These are phyloP conservation scores for Scedosporium boydii DNA, from an alignment of 2,329 filamentous ascomycete species.

Conservation along the genomic window DNA sequence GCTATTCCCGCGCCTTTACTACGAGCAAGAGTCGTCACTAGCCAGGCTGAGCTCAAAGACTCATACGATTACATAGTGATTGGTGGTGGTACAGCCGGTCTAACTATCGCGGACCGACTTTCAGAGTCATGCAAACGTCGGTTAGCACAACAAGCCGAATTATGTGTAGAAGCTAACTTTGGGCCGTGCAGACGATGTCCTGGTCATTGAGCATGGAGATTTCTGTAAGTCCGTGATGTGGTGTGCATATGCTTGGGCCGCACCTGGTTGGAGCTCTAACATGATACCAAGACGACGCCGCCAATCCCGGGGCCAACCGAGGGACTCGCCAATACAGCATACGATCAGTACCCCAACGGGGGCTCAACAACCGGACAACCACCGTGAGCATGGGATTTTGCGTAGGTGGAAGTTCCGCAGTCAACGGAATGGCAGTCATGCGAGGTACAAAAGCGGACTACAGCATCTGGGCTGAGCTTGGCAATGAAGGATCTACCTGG, in stretches of 20 bases:
- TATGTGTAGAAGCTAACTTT: background rate
- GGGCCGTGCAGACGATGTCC: conserved; percentile 8
- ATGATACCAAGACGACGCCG: background rate
- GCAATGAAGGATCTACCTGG: conserved; percentile 16
- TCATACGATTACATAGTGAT: conserved; percentile 15
- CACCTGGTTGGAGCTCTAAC: background rate
- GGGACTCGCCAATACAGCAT: conserved; percentile 4
- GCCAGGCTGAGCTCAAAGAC: background rate
- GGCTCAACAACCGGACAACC: conserved; percentile 7
- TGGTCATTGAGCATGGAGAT: conserved; percentile 10
- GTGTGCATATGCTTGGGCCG: background rate
- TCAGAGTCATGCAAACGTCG: conserved; percentile 7
- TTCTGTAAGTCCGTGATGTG: background rate
- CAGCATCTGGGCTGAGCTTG: conserved; percentile 16
- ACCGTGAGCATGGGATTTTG: conserved; percentile 1
- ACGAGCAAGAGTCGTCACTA: background rate
- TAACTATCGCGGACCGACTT: conserved; percentile 12
- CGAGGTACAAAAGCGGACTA: conserved; percentile 21
- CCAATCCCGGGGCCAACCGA: background rate
- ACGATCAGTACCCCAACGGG: conserved; percentile 10
- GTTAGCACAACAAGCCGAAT: background rate
- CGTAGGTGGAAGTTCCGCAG: conserved; percentile 27
- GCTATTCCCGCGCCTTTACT: background rate
- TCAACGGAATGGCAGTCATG: conserved; percentile 25
- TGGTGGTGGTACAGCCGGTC: conserved; percentile 11